Conservation (phyloP, 1,284 basidiomycete genomes). For the Cutaneotrichosporon cavernicola region DNA sequence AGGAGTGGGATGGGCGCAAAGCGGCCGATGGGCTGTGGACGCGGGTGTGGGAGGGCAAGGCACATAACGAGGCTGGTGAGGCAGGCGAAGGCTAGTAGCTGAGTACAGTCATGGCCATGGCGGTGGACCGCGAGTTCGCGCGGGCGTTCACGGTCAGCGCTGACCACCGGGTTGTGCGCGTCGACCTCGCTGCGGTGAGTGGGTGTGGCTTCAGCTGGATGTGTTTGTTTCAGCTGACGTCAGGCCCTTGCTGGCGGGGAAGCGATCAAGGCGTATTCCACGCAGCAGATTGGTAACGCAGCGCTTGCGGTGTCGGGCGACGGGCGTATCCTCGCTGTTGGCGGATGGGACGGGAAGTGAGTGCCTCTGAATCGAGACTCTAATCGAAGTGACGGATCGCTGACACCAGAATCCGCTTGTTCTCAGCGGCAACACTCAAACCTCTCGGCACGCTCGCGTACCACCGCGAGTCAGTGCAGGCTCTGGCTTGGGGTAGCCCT, state of each 20-base stretch:
- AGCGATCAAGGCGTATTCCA: constrained; percentile 46
- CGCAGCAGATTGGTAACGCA: constrained; percentile 75
- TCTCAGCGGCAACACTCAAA: constrained; percentile 71
- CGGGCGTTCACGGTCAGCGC: constrained; percentile 77
- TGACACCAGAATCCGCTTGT: constrained; percentile 66
- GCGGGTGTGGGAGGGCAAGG: constrained; percentile 64
- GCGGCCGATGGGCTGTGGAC: constrained; percentile 61
- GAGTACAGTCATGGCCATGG: constrained; percentile 76
- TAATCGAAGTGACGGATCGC: neutral
- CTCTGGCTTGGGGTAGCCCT: constrained; percentile 60
- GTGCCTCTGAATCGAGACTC: constrained; percentile 35
- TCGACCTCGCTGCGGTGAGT: constrained; percentile 46
- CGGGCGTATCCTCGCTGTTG: constrained; percentile 72
- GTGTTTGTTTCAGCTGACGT: neutral
- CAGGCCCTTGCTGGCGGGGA: constrained; percentile 12
- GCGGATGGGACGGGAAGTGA: constrained; percentile 85
- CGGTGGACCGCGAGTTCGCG: constrained; percentile 61
- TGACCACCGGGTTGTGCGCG: constrained; percentile 72
- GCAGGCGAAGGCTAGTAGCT: constrained; percentile 20
- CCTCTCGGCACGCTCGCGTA: constrained; percentile 73
- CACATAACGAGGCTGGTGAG: constrained; percentile 76
- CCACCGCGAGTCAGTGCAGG: constrained; percentile 72
- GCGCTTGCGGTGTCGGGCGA: constrained; percentile 71
- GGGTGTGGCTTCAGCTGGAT: neutral
- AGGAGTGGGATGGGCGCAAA: constrained; percentile 30